phyloP scores from a whole-genome alignment of 352 stramenopile species.

The Phytophthora rubi region DNA sequence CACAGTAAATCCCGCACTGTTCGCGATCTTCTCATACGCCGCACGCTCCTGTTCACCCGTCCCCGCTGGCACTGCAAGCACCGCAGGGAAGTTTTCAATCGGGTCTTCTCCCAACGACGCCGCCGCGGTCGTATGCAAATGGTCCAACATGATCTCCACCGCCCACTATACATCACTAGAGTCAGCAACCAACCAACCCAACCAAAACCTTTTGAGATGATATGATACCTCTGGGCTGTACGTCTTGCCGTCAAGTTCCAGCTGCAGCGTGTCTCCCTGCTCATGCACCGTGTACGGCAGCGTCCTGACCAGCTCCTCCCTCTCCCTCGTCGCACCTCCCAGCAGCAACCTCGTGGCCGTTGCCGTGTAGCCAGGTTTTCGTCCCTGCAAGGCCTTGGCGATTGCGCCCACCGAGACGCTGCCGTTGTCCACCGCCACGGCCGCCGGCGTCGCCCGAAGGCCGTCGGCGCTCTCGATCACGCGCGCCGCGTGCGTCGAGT shows the following conservation, averaged over 20 bases:
- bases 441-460: conserved; percentile 55
- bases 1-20: conserved; percentile 64
- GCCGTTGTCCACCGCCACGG: conserved; percentile 68
- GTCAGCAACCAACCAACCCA: not conserved
- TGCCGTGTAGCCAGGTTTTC: conserved; percentile 66
- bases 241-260: conserved; percentile 57
- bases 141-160: conserved; percentile 63
- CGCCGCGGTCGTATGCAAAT: conserved; percentile 51
- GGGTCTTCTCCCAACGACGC: conserved; percentile 52
- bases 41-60: conserved; percentile 39
- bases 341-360: conserved; percentile 61
- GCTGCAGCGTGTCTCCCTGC: conserved; percentile 29
- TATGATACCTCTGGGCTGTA: conserved; percentile 64
- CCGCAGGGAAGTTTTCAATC: conserved; percentile 50
- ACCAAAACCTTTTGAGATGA: not conserved
- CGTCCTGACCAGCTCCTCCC: conserved; percentile 42
- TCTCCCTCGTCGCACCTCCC: conserved; percentile 23
- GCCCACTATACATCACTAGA: conserved; percentile 48
- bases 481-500: conserved; percentile 25
- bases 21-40: conserved; percentile 54
- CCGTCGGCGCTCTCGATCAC: conserved; percentile 70
- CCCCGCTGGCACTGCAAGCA: conserved; percentile 58
- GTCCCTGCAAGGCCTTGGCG: conserved; percentile 51
- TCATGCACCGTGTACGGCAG: conserved; percentile 50
- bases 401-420: conserved; percentile 58